Base-by-base conservation (phyloP, 768 basidiomycete genomes). In the Obba rivulosa region DNA sequence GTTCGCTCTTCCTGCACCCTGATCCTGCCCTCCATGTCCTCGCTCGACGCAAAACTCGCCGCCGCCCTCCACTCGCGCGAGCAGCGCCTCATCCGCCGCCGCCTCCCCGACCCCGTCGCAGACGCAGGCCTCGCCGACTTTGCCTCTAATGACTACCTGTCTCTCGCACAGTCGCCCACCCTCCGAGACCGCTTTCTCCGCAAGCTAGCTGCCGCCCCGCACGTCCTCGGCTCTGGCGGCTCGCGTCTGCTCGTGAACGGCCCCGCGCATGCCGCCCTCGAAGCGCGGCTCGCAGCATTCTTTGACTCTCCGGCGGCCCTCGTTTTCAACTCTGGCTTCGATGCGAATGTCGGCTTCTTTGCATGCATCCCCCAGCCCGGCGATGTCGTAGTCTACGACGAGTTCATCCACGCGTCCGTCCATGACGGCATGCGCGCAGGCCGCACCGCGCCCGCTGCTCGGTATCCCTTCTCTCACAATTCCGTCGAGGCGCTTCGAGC, bases 141-240 rank as follows among this genome's bases (percentile, higher is more conserved):
- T 64, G 85, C 77, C n/a, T 87, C 91, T 2, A 96, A 95, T 65
- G 92, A 96, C 66, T 96, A 94, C 66, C 85, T 96, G 45, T 92
- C 91, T 0, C 75, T 96, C 21, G 72, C 92, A 1, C 64, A 70
- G 17, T 88, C 83, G 2, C 57, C 73, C 1, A 52, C 56, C 17
- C 73, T 93, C 11, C 83, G 85, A 23, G 45, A 63, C 0, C 69
- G 66, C 8, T 86, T 92, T 59, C 73, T 94, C 28, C 25, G 57
- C 2, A 75, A 77, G 46, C 74, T 89, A 11, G 55, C 63, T 2
- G 43, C 47, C 0, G 69, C 76, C 1, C 79, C 75, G n/a, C 67
- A 75, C 20, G 74, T 93, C 41, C 77, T 93, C 22, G 94, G 94
- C 16, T 88, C 93, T 1, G 83, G 91, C 0, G 92, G 92, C 13